Percentiles rank a stretch among this genome's conserved stretches.
These are phyloP conservation scores for Apiotrichum siamense DNA, from an alignment of 1,284 basidiomycete species.

Conservation along the genomic window DNA sequence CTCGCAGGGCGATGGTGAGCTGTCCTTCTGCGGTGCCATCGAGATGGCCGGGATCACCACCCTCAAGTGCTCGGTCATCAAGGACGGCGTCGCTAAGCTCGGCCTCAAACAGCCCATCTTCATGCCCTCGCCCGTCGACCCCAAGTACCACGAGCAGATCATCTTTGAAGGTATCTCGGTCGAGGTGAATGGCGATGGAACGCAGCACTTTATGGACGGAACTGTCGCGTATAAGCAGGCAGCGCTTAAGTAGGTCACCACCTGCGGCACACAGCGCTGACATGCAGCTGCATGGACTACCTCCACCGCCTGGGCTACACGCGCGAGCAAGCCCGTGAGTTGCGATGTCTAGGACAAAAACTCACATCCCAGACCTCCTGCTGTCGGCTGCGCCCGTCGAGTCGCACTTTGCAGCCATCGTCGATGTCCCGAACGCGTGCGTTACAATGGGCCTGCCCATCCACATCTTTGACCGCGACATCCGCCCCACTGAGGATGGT, in stretches of 20 bases:
- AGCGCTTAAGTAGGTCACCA: too few relatives aligned
- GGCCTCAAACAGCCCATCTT: slow-evolving; percentile 14
- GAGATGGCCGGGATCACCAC: slow-evolving; percentile 40
- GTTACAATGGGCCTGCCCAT: slow-evolving; percentile 65
- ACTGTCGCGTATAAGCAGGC: slow-evolving; percentile 61
- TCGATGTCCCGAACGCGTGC: slow-evolving; percentile 70
- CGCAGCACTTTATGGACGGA: slow-evolving; percentile 10
- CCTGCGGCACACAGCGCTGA: too few relatives aligned
- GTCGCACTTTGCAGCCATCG: slow-evolving; percentile 62
- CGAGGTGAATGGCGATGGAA: slow-evolving; percentile 13
- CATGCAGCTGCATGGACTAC: slow-evolving; percentile 66
- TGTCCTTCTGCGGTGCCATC: slow-evolving; percentile 13
- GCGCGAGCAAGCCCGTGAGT: slow-evolving; percentile 58
- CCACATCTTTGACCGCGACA: slow-evolving; percentile 68
- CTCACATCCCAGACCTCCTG: slow-evolving; percentile 54
- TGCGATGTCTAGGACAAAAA: neutral
- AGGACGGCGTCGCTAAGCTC: slow-evolving; percentile 7
- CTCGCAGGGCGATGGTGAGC: slow-evolving; percentile 69
- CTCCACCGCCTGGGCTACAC: slow-evolving; percentile 50
- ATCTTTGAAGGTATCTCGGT: slow-evolving; percentile 10
- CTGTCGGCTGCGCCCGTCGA: slow-evolving; percentile 71
- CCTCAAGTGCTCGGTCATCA: slow-evolving; percentile 5
- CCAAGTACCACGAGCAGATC: slow-evolving; percentile 14
- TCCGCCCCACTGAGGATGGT: slow-evolving; percentile 59
- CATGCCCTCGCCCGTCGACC: slow-evolving; percentile 12